Base-by-base conservation (phyloP, 164 flowering plant species). In the Houttuynia cordata region DNA sequence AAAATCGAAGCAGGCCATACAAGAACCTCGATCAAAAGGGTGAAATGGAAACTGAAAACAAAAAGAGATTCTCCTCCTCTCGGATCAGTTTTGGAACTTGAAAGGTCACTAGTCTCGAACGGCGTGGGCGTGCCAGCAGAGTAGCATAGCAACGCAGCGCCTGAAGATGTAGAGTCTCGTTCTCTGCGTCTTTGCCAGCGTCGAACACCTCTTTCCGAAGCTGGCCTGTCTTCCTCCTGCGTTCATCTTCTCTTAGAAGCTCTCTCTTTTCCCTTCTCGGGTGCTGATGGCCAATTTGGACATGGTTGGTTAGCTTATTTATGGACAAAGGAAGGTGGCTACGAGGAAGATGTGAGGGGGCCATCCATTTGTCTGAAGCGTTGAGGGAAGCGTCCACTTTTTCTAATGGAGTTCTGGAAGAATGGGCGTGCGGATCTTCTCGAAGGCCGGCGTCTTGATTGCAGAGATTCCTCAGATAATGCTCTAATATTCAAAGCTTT, bases 131-230 rank as follows among this genome's bases (percentile, higher is more conserved):
- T 78, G 81, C 94, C 92, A 89, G 58, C 97, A 90, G 17, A 90
- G 66, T 55, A 90, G 90, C 88, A 90, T 87, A 63, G 79, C 62
- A 60, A 85, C 63, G 67, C 97, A 90, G 0, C 94, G 90, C 8
- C 84, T 68, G 9, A 90, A 74, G 61, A 90, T 87, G 73, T 90
- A 83, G 50, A 82, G 68, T 53, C 90, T 74, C 7, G 97, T 81
- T 64, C 75, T 82, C 52, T 85, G 95, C 68, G 79, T 94, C 75
- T 85, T 90, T 42, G 59, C 74, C 72, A 87, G 64, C 49, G 57
- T 22, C 60, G 70, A 56, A 41, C 85, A 81, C 57, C 83, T 70
- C 57, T 34, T 62, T 24, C 57, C 64, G 24, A 62, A 23, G 57
- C 57, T 54, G 34, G 30, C 30, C 10, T 54, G 34, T 12, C 34